Evolutionary conservation across 2,329 filamentous ascomycete genomes (phyloP), one percentile per base, ranked within the genome.

Genomic region (Cladosporium halotolerans): DNA sequence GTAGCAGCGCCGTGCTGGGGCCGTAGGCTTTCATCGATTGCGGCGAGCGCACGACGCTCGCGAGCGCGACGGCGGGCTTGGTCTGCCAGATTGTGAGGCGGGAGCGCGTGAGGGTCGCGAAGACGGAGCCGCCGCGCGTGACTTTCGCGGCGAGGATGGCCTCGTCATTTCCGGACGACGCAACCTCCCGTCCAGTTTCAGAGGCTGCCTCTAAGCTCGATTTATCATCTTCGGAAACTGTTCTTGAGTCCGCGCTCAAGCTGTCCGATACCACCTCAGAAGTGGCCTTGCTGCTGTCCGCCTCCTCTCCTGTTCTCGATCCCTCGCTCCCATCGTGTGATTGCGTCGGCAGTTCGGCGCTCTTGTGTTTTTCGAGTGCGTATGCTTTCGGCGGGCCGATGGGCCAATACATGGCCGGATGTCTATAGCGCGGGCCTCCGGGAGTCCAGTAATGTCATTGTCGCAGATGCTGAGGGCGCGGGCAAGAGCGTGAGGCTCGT

Each of bases 41-140:
- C 48, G 81, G 74, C 45, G 93, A 97, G 59, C 93, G 87, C 55
- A 90, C 79, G 45, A 96, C 84, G 23, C 90, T 82, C 55, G 90
- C 90, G 50, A 97, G 80, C 31, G 96, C 83, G 19, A 91, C 90
- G 51, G 89, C 91, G 45, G 93, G 93, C 87, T 96, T 70, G 52
- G 89, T 92, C 73, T 99, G 93, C 93, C 93, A 99, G 60, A 99
- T 79, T n/a, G 88, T 89, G 69, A 99, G 82, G 10, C 88, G 87
- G 2, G 88, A 88, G 4, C 81, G 75, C 1, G 92, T 96, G 66
- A 96, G 89, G 44, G 89, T 89, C 48, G 88, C 88, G 72, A 99
- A 96, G 57, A 87, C 74, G 64, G 91, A 86, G 39, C 91, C 91
- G 53, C 81, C 85, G 42, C 91, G 83, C 2, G 91, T 88, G 39